Evolutionary conservation across 2,329 filamentous ascomycete genomes (phyloP).

Genomic region (Botryosphaeria dothidea): DNA sequence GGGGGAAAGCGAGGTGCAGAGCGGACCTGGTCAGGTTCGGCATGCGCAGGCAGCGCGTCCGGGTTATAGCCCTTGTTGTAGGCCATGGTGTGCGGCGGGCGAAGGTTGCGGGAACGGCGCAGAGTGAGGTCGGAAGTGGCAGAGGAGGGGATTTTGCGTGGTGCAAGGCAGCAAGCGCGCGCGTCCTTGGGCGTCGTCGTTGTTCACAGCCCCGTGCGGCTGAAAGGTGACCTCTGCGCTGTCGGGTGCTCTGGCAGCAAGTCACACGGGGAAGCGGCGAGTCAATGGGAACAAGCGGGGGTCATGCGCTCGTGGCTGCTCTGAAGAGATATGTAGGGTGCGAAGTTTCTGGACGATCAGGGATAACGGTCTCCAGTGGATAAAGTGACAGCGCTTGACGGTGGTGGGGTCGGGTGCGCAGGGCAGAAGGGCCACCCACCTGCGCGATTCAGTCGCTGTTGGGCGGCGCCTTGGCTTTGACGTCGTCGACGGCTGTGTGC

Average conservation of each 20-base stretch:
- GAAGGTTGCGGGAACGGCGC: not conserved
- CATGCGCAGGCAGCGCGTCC: slow-evolving; percentile 89
- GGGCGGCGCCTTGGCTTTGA: slow-evolving; percentile 14
- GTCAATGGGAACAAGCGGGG: not conserved
- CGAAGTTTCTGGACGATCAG: slow-evolving; percentile 15
- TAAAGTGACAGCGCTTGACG: not conserved
- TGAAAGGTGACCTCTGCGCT: slow-evolving; percentile 14
- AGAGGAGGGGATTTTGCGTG: slow-evolving; percentile 3
- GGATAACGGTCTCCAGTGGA: slow-evolving; percentile 6
- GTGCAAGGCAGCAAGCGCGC: not conserved
- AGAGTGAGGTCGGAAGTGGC: not conserved
- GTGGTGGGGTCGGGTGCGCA: slow-evolving; percentile 19
- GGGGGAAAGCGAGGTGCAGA: slow-evolving; percentile 9
- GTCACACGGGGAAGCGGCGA: slow-evolving; percentile 7
- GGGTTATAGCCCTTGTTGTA: slow-evolving; percentile 94
- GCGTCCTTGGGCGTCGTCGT: not conserved
- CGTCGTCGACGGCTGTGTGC: slow-evolving; percentile 1
- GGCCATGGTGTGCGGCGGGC: slow-evolving; percentile 66
- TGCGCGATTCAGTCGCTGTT: slow-evolving; percentile 11
- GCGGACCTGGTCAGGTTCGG: slow-evolving; percentile 71
- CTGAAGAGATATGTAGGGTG: not conserved
- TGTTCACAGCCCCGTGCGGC: slow-evolving; percentile 18
- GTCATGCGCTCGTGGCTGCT: not conserved
- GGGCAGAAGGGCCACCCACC: not conserved
- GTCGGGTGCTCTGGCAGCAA: not conserved